phyloP scores from a whole-genome alignment of 176 grass and related monocot species.

The Pharus latifolius region DNA sequence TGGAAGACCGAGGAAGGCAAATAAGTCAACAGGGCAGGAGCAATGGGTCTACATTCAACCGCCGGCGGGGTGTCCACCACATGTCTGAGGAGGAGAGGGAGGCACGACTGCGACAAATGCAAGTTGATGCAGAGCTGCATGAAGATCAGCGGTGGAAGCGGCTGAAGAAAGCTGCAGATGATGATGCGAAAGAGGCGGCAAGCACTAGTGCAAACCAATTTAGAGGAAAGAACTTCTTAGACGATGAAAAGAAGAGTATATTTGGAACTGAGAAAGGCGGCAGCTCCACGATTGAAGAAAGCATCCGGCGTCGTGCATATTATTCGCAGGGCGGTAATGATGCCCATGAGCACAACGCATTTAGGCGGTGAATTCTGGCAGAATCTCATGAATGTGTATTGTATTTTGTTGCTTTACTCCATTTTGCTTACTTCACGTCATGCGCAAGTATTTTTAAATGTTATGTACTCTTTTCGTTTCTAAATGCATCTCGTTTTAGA shows the following conservation, averaged over 20 bases:
- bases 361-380: constrained; percentile 46
- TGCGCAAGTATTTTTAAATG: not conserved
- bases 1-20: constrained; percentile 20
- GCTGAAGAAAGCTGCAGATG: constrained; percentile 74
- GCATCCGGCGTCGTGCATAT: constrained; percentile 73
- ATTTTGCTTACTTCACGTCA: not conserved
- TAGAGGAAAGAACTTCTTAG: constrained; percentile 73
- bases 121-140: constrained; percentile 65
- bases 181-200: constrained; percentile 42
- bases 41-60: constrained; percentile 19
- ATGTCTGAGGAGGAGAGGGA: constrained; percentile 90
- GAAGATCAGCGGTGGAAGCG: constrained; percentile 92
- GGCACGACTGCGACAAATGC: constrained; percentile 67
- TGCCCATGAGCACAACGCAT: constrained; percentile 74
- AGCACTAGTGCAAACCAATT: constrained; percentile 19
- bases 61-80: constrained; percentile 49
- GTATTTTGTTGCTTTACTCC: not conserved
- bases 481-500: too few relatives aligned
- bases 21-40: constrained; percentile 17
- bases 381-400: not conserved
- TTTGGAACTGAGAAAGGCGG: constrained; percentile 75
- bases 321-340: constrained; percentile 70
- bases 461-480: too few relatives aligned
- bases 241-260: constrained; percentile 78
- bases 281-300: constrained; percentile 86